Evolutionary conservation across 495 filamentous ascomycete species (phyloP).

Genomic region (Penicillium daleae): DNA sequence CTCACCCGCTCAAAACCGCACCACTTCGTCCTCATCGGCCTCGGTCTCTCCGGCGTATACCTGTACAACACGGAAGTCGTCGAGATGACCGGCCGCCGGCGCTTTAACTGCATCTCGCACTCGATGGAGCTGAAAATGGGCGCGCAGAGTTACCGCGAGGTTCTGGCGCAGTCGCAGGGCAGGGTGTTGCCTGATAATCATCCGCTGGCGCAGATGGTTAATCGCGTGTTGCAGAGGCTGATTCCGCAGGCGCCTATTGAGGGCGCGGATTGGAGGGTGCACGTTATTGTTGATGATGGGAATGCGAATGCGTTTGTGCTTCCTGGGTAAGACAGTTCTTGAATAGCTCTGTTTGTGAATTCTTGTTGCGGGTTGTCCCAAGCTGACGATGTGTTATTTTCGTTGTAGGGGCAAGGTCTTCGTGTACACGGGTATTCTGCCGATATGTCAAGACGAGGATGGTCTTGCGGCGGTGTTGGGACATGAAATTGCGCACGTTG

Average conservation of each 20-base stretch:
- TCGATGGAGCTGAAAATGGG: constrained; percentile 57
- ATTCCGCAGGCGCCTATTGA: constrained; percentile 69
- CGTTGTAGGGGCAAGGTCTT: constrained; percentile 78
- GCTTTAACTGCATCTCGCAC: constrained; percentile 77
- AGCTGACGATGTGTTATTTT: constrained; percentile 9
- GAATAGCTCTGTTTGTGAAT: no score
- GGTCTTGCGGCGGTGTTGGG: constrained; percentile 83
- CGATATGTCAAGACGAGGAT: constrained; percentile 69
- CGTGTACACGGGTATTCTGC: constrained; percentile 83
- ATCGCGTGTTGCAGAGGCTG: constrained; percentile 69
- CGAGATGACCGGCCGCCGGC: constrained; percentile 71
- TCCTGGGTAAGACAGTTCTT: constrained; percentile 60
- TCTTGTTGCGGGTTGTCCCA: neutral
- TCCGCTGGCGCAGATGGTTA: constrained; percentile 58
- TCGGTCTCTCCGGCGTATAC: constrained; percentile 58
- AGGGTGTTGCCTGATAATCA: constrained; percentile 57
- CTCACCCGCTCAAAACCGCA: constrained; percentile 32
- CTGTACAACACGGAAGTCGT: constrained; percentile 76
- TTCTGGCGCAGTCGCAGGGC: constrained; percentile 52
- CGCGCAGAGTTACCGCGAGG: constrained; percentile 52
- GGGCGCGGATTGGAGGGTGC: constrained; percentile 75
- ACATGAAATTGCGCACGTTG: constrained; percentile 93
- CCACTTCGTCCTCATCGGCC: constrained; percentile 40
- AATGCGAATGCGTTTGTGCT: constrained; percentile 85
- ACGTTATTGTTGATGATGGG: constrained; percentile 73